A percentile compares a stretch with the other conserved stretches of the same genome.
Evolutionary conservation across 441 rosid genomes (phyloP).

Genomic region (Populus trichocarpa): DNA sequence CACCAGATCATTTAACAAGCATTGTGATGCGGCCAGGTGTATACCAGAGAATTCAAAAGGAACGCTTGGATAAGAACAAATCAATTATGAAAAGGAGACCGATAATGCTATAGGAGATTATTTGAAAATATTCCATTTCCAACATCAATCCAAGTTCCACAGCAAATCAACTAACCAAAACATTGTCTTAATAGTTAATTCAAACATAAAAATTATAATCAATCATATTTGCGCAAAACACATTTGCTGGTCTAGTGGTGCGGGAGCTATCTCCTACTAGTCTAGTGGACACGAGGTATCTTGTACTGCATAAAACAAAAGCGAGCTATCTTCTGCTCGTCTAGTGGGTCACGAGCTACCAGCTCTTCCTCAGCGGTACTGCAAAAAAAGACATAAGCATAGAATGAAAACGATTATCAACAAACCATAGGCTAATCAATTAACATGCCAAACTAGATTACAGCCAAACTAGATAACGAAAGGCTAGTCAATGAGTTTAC

Average conservation of each 20-base stretch:
- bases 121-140: background rate
- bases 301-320: slow-evolving; percentile 36
- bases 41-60: background rate
- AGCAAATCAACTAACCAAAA: slow-evolving; percentile 3
- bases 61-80: background rate
- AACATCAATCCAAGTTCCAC: slow-evolving; percentile 12
- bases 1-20: background rate
- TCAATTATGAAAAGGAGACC: background rate
- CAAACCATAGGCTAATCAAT: background rate
- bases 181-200: slow-evolving; percentile 1
- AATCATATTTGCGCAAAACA: background rate
- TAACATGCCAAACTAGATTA: background rate
- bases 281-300: background rate
- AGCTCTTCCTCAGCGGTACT: slow-evolving; percentile 45
- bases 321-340: too few species aligned
- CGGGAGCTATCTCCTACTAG: too few species aligned
- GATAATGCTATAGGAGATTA: background rate
- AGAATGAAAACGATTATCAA: background rate
- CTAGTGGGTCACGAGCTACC: background rate
- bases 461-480: too few species aligned
- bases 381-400: slow-evolving; percentile 17
- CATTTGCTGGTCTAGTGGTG: background rate
- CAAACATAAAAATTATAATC: background rate
- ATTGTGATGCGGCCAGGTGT: background rate
- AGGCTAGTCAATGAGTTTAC: slow-evolving; percentile 15